Percentiles rank a stretch among this genome's conserved stretches.
Evolutionary conservation across 495 filamentous ascomycete genomes (phyloP).

Genomic region (Cenococcum geophilum): DNA sequence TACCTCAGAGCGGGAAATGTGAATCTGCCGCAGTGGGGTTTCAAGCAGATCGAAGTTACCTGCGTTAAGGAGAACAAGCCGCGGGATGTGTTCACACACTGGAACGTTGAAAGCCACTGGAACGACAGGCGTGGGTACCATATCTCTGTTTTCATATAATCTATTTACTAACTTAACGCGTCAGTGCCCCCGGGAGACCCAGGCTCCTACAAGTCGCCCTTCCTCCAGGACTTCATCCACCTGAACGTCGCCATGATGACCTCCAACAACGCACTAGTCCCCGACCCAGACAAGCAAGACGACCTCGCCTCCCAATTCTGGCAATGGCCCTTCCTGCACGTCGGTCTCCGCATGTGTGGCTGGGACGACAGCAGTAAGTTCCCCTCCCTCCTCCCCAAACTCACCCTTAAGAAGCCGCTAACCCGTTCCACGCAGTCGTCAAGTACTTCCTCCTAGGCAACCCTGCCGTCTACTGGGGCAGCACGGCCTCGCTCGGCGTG

Average conservation of each 20-base stretch:
- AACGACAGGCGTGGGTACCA: constrained; percentile 81
- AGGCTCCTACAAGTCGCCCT: constrained; percentile 91
- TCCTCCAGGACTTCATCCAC: constrained; percentile 93
- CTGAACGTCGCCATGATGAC: constrained; percentile 99
- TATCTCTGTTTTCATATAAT: not conserved
- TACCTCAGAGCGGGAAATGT: constrained; percentile 94
- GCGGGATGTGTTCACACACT: constrained; percentile 89
- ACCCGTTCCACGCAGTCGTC: constrained; percentile 45
- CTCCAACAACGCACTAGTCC: constrained; percentile 96
- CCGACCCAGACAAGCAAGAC: constrained; percentile 98
- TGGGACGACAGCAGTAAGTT: constrained; percentile 76
- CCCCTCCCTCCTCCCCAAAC: not conserved
- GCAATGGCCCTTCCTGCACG: constrained; percentile 96
- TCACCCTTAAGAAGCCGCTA: constrained; percentile 12
- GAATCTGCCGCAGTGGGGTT: constrained; percentile 97
- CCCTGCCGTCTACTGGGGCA: constrained; percentile 92
- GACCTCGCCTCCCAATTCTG: constrained; percentile 94
- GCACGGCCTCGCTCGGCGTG: constrained; percentile 66
- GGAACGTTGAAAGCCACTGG: constrained; percentile 93
- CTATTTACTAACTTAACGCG: constrained; percentile 14
- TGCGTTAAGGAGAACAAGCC: constrained; percentile 93
- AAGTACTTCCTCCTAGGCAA: constrained; percentile 99
- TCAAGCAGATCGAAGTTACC: constrained; percentile 98
- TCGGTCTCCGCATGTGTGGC: constrained; percentile 95
- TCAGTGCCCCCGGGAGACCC: constrained; percentile 85